phyloP scores from a whole-genome alignment of 202 grass and related monocot species.

The Carex sylvatica region DNA sequence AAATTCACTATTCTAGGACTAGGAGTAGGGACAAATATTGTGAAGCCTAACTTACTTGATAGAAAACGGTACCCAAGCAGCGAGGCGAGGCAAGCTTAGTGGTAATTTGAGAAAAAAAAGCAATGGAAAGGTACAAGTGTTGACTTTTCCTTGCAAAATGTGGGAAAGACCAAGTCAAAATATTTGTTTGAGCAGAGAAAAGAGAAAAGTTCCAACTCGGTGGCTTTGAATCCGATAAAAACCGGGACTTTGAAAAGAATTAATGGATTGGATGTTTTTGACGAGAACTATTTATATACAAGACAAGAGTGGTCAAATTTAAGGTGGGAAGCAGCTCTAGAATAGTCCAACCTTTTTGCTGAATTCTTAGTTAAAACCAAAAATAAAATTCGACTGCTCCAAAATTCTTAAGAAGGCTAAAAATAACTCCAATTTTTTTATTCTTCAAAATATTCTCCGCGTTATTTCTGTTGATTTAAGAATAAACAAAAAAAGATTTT shows the following conservation, averaged over 20 bases:
- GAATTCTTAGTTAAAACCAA: not conserved
- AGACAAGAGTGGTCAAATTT: not conserved
- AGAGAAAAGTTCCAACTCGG: constrained; percentile 10
- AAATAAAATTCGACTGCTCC: not conserved
- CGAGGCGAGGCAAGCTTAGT: not conserved
- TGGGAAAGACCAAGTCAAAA: constrained; percentile 27
- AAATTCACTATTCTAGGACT: not conserved
- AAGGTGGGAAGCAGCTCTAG: not conserved
- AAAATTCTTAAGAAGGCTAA: not conserved
- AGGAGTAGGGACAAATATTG: not conserved
- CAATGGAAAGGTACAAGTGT: not conserved
- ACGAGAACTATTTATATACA: not conserved
- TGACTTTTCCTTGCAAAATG: not conserved
- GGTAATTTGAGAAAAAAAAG: not conserved
- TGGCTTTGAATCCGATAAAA: constrained; percentile 17
- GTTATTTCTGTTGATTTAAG: not conserved
- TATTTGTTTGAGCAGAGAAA: constrained; percentile 2
- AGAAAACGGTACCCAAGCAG: not conserved
- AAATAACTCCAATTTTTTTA: not conserved
- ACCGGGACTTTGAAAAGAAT: constrained; percentile 3
- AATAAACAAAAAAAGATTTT: not conserved
- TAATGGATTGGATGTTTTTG: not conserved
- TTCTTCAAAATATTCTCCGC: not conserved
- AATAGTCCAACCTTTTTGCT: not conserved
- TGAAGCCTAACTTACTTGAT: not conserved